Conservation (phyloP, 1,139 yeast species). For the Saccharomyces hybrid region DNA sequence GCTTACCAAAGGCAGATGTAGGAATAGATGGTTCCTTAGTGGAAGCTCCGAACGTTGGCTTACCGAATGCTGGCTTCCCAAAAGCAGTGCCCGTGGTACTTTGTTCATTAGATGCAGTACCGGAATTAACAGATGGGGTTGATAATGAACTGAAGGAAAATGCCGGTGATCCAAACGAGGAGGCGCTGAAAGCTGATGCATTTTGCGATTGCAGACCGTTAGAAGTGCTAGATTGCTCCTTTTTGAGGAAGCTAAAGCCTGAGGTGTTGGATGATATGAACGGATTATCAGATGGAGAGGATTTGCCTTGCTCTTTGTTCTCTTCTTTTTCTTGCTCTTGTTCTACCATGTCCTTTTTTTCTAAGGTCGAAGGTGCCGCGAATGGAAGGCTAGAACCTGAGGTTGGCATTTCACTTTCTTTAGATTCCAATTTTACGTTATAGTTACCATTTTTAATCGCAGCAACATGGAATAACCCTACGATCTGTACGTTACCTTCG, state of each 20-base stretch:
- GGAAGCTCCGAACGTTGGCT: slow-evolving; percentile 17
- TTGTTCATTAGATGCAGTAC: not conserved
- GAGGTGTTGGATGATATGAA: not conserved
- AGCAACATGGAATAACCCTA: slow-evolving; percentile 54
- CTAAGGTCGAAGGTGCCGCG: not conserved
- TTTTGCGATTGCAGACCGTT: not conserved
- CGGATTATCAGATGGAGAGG: not conserved
- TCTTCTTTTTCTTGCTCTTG: not conserved
- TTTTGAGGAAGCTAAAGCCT: not conserved
- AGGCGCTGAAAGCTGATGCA: slow-evolving; percentile 7
- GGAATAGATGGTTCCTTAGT: slow-evolving; percentile 12
- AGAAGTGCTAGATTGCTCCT: not conserved
- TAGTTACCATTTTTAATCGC: slow-evolving; percentile 37
- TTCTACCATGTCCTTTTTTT: not conserved
- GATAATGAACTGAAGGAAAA: slow-evolving; percentile 4
- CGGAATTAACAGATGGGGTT: not conserved
- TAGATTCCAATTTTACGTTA: slow-evolving; percentile 10
- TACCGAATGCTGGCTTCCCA: slow-evolving; percentile 11
- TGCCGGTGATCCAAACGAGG: slow-evolving; percentile 9
- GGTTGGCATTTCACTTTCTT: not conserved
- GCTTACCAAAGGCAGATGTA: slow-evolving; percentile 16
- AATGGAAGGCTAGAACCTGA: not conserved
- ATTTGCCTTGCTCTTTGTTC: not conserved
- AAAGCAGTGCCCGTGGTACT: slow-evolving; percentile 5
- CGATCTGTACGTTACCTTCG: slow-evolving; percentile 52